Conservation (phyloP, 2,329 filamentous ascomycete species). For the Aspergillus unguis region DNA sequence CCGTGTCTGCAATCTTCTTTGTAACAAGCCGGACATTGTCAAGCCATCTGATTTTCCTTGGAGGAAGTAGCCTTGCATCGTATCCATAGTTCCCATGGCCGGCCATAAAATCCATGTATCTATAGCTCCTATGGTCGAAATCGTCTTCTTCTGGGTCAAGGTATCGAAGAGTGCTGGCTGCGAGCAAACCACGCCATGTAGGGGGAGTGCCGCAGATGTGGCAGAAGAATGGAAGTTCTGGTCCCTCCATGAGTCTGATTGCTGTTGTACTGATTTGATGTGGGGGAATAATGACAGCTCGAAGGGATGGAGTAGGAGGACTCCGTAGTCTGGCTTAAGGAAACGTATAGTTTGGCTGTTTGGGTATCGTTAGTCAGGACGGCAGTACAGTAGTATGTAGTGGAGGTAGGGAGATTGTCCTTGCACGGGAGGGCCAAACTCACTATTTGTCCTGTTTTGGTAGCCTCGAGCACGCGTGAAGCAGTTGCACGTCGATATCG, state of each 20-base stretch:
- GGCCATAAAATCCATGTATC: slow-evolving; percentile 2
- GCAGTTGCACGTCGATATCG: no score
- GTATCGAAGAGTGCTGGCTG: background rate
- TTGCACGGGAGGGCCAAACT: no score
- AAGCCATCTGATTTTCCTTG: background rate
- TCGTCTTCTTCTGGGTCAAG: slow-evolving; percentile 2
- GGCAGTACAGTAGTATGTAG: no score
- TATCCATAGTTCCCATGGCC: background rate
- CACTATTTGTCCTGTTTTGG: no score
- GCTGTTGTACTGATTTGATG: background rate
- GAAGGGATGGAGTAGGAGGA: no score
- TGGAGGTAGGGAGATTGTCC: no score
- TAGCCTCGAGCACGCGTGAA: no score
- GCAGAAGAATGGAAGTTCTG: slow-evolving; percentile 6
- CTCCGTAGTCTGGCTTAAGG: no score
- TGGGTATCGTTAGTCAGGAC: no score
- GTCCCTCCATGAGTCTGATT: background rate
- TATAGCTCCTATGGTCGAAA: slow-evolving; percentile 3
- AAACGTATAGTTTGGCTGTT: no score
- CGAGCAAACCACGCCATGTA: slow-evolving; percentile 2
- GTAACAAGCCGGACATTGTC: slow-evolving; percentile 1
- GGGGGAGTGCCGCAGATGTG: slow-evolving; percentile 5
- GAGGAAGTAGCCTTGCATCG: background rate
- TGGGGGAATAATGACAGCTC: no score
- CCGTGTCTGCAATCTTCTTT: background rate